phyloP scores from a whole-genome alignment of 2,329 filamentous ascomycete genomes.

The Celoporthe dispersa region DNA sequence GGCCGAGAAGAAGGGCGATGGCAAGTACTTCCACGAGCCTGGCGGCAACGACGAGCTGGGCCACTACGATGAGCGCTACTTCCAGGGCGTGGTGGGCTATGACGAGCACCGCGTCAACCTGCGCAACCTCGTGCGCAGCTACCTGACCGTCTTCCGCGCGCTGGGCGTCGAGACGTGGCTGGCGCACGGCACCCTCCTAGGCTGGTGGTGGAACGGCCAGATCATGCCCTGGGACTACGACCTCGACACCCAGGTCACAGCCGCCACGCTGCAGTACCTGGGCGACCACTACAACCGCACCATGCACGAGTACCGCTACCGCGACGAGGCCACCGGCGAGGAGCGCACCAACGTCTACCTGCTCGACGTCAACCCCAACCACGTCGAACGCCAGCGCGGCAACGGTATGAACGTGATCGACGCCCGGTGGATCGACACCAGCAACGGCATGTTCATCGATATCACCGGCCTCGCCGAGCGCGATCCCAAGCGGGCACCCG shows the following conservation, averaged over 20 bases:
- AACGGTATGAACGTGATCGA: slow-evolving; percentile 81
- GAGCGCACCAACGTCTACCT: slow-evolving; percentile 60
- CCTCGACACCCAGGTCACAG: slow-evolving; percentile 78
- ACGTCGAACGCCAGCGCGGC: slow-evolving; percentile 62
- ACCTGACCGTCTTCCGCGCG: slow-evolving; percentile 68
- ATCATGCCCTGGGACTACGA: slow-evolving; percentile 87
- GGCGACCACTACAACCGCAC: slow-evolving; percentile 72
- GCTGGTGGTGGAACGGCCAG: slow-evolving; percentile 86
- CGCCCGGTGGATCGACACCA: slow-evolving; percentile 78
- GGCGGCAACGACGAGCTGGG: slow-evolving; percentile 62
- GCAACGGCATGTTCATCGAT: slow-evolving; percentile 80
- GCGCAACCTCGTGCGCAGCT: slow-evolving; percentile 74
- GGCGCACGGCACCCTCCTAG: slow-evolving; percentile 80
- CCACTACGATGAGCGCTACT: slow-evolving; percentile 78
- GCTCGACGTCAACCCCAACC: slow-evolving; percentile 77
- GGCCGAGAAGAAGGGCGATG: slow-evolving; percentile 34
- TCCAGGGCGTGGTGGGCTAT: slow-evolving; percentile 65
- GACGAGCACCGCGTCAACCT: slow-evolving; percentile 69
- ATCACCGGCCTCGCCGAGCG: slow-evolving; percentile 78
- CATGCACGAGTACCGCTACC: slow-evolving; percentile 58
- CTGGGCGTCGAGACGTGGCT: slow-evolving; percentile 81
- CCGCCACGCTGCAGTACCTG: slow-evolving; percentile 67
- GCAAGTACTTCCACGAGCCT: slow-evolving; percentile 71
- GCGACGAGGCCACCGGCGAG: slow-evolving; percentile 46
- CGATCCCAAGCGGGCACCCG: slow-evolving; percentile 60